phyloP scores from a whole-genome alignment of 352 stramenopile genomes.

The Globisporangium uncinulatum region DNA sequence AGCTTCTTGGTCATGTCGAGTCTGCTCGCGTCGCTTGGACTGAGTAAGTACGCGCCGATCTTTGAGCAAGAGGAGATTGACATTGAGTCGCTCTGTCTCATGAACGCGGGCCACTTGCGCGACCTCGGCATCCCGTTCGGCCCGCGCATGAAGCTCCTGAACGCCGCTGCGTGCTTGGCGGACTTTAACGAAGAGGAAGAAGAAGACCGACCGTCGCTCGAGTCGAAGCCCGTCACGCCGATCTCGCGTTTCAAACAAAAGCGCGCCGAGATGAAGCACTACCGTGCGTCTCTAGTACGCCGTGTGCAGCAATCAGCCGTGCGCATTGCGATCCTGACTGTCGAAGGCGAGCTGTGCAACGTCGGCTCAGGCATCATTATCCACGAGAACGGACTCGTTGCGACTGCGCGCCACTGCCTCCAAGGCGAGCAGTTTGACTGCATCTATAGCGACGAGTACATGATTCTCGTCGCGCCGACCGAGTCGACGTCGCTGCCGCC shows the following conservation, averaged over 20 bases:
- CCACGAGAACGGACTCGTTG: constrained; percentile 72
- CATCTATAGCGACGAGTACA: constrained; percentile 85
- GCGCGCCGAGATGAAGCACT: constrained; percentile 80
- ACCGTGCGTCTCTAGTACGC: constrained; percentile 75
- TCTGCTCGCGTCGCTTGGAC: constrained; percentile 63
- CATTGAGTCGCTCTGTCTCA: constrained; percentile 81
- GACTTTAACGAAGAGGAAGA: constrained; percentile 83
- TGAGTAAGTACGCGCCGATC: constrained; percentile 81
- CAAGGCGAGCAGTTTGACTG: constrained; percentile 85
- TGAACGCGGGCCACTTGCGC: constrained; percentile 80
- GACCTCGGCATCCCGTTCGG: constrained; percentile 82
- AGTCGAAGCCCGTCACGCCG: constrained; percentile 56
- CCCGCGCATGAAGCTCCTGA: constrained; percentile 81
- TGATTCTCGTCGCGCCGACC: constrained; percentile 80
- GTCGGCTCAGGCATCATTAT: constrained; percentile 85
- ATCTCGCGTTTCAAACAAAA: constrained; percentile 80
- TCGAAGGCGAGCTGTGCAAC: constrained; percentile 81
- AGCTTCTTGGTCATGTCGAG: constrained; percentile 85
- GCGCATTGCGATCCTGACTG: constrained; percentile 80
- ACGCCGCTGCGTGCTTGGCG: constrained; percentile 72
- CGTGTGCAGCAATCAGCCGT: constrained; percentile 83
- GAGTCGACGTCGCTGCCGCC: constrained; percentile 75
- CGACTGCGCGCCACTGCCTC: constrained; percentile 73
- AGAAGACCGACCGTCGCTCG: constrained; percentile 58
- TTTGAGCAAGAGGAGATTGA: constrained; percentile 89